Conservation (phyloP, 2,329 filamentous ascomycete genomes). For the Cladophialophora psammophila region DNA sequence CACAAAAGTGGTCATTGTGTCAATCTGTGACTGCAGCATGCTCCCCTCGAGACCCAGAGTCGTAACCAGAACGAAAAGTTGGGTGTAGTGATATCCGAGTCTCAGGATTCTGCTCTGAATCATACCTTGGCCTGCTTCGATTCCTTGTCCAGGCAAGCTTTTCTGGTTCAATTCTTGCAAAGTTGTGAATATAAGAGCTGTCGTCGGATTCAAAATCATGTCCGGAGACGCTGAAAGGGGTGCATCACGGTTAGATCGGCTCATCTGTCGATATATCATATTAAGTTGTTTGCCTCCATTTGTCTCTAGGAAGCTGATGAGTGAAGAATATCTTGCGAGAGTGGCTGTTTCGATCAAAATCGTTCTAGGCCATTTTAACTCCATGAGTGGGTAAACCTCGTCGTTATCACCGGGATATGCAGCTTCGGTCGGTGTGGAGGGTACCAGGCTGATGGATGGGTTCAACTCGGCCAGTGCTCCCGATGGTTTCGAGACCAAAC, state of each 20-base stretch:
- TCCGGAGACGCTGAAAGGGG: conserved; percentile 67
- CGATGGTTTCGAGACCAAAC: background rate
- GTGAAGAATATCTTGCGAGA: conserved; percentile 23
- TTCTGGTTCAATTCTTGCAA: conserved; percentile 76
- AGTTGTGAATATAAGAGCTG: conserved; percentile 74
- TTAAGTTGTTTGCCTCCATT: conserved; percentile 22
- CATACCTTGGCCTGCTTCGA: conserved; percentile 47
- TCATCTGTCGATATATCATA: conserved; percentile 42
- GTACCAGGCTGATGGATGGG: conserved; percentile 17
- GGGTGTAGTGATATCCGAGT: conserved; percentile 69
- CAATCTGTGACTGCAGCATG: conserved; percentile 1
- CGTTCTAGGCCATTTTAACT: conserved; percentile 18
- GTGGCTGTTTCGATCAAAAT: conserved; percentile 33
- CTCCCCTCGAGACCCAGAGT: conserved; percentile 12
- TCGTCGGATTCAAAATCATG: conserved; percentile 71
- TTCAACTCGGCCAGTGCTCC: background rate
- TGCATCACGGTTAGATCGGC: conserved; percentile 11
- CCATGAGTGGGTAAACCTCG: background rate
- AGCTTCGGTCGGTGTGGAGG: conserved; percentile 9
- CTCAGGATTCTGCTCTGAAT: conserved; percentile 64
- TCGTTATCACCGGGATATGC: background rate
- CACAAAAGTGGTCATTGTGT: conserved; percentile 40
- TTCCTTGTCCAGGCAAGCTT: conserved; percentile 68
- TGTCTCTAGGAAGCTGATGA: conserved; percentile 31
- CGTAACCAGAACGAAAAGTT: conserved; percentile 72